Base-by-base conservation (phyloP, 768 basidiomycete species). In the Paxillus involutus region DNA sequence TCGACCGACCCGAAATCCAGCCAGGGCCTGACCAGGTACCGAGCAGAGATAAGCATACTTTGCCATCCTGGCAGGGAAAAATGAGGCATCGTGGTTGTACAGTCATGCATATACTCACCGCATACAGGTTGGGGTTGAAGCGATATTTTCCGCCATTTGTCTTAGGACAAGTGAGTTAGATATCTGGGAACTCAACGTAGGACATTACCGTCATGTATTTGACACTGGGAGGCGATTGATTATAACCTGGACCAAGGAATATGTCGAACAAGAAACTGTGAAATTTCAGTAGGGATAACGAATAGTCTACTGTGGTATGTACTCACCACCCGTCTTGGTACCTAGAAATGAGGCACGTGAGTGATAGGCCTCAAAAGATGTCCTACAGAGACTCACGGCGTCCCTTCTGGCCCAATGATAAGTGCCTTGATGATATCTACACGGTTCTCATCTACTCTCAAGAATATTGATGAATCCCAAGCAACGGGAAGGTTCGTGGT, bases 21-120 rank as follows among this genome's bases (percentile, higher is more conserved):
- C 95, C 95, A 21, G 95, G 95, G 1, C 95, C 94, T 16, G 75
- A 69, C 95, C 95, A 97, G 12, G 95, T 97, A 30, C 94, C 94
- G 21, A 97, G 78, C 16, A 97, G 75, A 24, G 91, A 93, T 35
- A 96, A 73, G 69, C 95, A 97, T 14, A 98, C 95, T 78, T 98
- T 98, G 45, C 93, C 92, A 63, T 95, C 92, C 86, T 91, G 44
- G 17, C n/a, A 49, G 17, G 26, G 17, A 8, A 30, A n/a, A 3
- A 37, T 40, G 29, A 32, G 49, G 53, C 50, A 39, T 43, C 44
- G 12, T 37, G 21, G 37, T 33, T 29, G 10, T 7, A 1, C 4
- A 37, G 6, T 19, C 16, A 48, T 56, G 32, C 14, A 16, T 39
- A 30, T 51, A 75, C 81, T 62, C 67, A 88, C 91, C 49, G 92